These are phyloP conservation scores for Mycena vulgaris DNA, from an alignment of 768 basidiomycete species.

Conservation along the genomic window DNA sequence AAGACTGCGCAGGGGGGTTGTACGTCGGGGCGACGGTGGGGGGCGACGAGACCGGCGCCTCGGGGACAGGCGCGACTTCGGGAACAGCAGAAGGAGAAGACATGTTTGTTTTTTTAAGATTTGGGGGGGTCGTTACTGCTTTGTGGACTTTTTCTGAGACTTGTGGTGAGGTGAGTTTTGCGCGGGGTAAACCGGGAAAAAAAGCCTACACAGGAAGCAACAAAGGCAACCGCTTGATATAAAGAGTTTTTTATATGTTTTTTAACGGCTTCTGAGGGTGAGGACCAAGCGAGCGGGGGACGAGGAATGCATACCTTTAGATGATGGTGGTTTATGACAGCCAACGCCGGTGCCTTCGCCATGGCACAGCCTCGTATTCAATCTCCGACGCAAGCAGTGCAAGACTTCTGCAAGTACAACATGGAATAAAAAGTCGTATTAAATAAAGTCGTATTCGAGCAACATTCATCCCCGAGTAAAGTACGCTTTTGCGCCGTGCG, in stretches of 20 bases:
- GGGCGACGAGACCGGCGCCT: constrained; percentile 62
- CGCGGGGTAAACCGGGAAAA: constrained; percentile 28
- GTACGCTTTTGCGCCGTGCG: constrained; percentile 90
- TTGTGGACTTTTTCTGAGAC: constrained; percentile 87
- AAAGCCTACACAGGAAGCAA: constrained; percentile 76
- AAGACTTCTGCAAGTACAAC: neutral
- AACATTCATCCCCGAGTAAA: constrained; percentile 82
- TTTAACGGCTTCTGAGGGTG: constrained; percentile 73
- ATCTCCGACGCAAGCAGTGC: neutral
- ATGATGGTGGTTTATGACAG: constrained; percentile 70
- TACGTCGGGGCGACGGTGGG: constrained; percentile 70
- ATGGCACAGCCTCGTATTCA: constrained; percentile 5
- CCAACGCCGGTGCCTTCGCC: constrained; percentile 17
- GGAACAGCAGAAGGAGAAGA: constrained; percentile 70
- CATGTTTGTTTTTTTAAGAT: constrained; percentile 66
- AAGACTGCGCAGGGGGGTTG: constrained; percentile 69
- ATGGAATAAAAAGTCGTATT: neutral
- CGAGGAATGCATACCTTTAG: constrained; percentile 48
- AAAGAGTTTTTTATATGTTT: constrained; percentile 76
- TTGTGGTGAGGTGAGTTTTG: constrained; percentile 46
- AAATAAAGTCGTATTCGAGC: constrained; percentile 30
- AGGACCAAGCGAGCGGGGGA: constrained; percentile 30
- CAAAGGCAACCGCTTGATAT: constrained; percentile 83
- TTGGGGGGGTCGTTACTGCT: constrained; percentile 91
- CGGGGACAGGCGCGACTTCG: constrained; percentile 68